A percentile compares a stretch with the other conserved stretches of the same genome.
Conservation (phyloP, 495 filamentous ascomycete genomes). For the Neurospora cerealis region DNA sequence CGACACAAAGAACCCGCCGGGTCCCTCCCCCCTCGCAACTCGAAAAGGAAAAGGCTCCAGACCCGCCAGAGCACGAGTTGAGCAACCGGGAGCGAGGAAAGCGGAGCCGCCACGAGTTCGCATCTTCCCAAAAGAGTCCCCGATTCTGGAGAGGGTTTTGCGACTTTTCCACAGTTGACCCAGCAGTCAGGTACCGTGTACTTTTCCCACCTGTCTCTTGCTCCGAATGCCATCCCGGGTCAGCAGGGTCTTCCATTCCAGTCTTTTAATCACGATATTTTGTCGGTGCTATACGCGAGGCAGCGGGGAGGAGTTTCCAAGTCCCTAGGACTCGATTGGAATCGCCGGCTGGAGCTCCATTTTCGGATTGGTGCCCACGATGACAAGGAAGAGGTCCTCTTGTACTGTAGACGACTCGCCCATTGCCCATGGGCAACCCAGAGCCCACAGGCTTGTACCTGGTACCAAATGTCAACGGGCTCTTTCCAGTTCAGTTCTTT, state of each 20-base stretch:
- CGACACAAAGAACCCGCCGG: not conserved
- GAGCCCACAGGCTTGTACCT: not conserved
- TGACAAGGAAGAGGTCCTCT: not conserved
- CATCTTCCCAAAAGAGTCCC: not conserved
- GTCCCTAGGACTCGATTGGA: not conserved
- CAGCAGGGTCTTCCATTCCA: not conserved
- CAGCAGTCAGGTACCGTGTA: not conserved
- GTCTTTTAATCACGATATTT: not conserved
- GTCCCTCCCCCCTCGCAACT: not conserved
- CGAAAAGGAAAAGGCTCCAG: not conserved
- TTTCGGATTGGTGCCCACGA: not conserved
- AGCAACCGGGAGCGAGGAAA: not conserved
- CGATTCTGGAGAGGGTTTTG: not conserved
- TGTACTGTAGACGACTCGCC: not conserved
- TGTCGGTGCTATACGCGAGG: not conserved
- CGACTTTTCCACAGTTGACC: not conserved
- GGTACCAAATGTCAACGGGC: not conserved
- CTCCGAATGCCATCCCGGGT: not conserved
- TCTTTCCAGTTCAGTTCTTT: not conserved
- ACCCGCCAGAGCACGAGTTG: not conserved
- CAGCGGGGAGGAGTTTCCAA: not conserved
- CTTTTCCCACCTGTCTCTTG: not conserved
- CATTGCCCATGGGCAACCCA: not conserved
- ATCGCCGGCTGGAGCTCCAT: not conserved
- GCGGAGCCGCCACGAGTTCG: not conserved